Conservation (phyloP, 2,329 filamentous ascomycete genomes). For the Periconia sp. region DNA sequence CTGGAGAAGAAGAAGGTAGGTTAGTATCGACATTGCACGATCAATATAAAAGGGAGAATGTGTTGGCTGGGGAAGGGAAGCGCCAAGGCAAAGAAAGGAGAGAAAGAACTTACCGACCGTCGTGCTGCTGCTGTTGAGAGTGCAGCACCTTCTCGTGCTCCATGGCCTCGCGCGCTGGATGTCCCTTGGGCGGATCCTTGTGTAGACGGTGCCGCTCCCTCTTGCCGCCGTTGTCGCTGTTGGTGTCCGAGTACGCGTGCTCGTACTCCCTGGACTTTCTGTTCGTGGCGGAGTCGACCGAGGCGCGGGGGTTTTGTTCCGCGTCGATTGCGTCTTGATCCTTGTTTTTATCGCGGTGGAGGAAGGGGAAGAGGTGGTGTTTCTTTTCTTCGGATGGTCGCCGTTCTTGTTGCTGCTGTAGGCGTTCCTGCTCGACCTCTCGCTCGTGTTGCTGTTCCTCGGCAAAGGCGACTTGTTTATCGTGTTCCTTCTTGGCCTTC, state of each 20-base stretch:
- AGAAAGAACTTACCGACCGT: not conserved
- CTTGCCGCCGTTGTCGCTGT: too few relatives aligned
- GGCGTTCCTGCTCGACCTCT: slow-evolving; percentile 16
- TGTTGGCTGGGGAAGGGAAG: not conserved
- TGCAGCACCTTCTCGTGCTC: slow-evolving; percentile 8
- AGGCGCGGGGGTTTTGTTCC: not conserved
- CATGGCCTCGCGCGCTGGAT: slow-evolving; percentile 33
- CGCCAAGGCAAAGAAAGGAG: not conserved
- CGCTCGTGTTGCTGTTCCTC: slow-evolving; percentile 4
- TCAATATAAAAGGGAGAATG: slow-evolving; percentile 21
- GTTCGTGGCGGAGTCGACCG: too few relatives aligned
- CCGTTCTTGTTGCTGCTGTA: slow-evolving; percentile 25
- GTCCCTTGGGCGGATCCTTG: slow-evolving; percentile 44
- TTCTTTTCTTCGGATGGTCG: slow-evolving; percentile 40
- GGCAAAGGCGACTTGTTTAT: too few relatives aligned
- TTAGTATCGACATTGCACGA: too few relatives aligned
- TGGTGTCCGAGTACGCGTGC: too few relatives aligned
- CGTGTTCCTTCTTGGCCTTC: slow-evolving; percentile 20
- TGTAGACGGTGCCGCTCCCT: slow-evolving; percentile 36
- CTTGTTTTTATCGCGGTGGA: slow-evolving; percentile 46
- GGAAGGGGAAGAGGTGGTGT: slow-evolving; percentile 40
- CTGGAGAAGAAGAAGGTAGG: slow-evolving; percentile 13
- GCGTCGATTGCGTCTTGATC: slow-evolving; percentile 14
- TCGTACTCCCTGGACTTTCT: not conserved
- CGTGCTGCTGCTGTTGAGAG: not conserved